Base-by-base conservation (phyloP, 805 yeast species). In the Metschnikowia amazonensis region DNA sequence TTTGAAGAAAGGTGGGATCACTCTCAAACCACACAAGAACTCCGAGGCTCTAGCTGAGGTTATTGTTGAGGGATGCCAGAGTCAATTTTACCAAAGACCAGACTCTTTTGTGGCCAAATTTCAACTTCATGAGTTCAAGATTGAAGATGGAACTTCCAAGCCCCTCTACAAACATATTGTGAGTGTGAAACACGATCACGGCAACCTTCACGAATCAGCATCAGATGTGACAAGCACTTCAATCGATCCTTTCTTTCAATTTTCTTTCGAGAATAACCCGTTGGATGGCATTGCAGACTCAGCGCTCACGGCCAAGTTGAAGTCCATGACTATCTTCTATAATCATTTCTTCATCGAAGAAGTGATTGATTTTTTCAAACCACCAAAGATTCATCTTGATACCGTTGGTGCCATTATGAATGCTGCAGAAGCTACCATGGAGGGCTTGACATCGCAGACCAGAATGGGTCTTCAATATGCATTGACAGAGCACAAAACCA, bases 351-450 rank as follows among this genome's bases (percentile, higher is more conserved):
- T 94, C 53, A 73, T 92, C 25, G 94, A 89, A 55, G 85, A 81
- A 47, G 73, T 94, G 41, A 74, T 78, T 13, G 67, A 63, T 47
- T 92, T 95, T 58, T 94, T 94, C 72, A 81, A 77, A 39, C 96
- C 97, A 1, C 96, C 97, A 17, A 81, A 81, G 48, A 81, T 81
- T 23, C 95, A 90, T 56, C 72, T 82, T 45, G 96, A 90, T 58
- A 89, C 97, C 0, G 81, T 94, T 18, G 92, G 89, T 30, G 94
- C 94, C 8, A 79, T 95, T 21, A 80, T 94, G 80, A 84, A 80
- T 63, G 98, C 97, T 1, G 99, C 99, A 0, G 96, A 90, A 50
- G 87, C 90, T 0, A 90, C 97, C 0, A 85, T 94, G 47, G 97
- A 89, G 58, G 97, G 95, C 1, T 72, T 94, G 51, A 83, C 97